phyloP scores from a whole-genome alignment of 345 rosid species.

The Mangifera indica region DNA sequence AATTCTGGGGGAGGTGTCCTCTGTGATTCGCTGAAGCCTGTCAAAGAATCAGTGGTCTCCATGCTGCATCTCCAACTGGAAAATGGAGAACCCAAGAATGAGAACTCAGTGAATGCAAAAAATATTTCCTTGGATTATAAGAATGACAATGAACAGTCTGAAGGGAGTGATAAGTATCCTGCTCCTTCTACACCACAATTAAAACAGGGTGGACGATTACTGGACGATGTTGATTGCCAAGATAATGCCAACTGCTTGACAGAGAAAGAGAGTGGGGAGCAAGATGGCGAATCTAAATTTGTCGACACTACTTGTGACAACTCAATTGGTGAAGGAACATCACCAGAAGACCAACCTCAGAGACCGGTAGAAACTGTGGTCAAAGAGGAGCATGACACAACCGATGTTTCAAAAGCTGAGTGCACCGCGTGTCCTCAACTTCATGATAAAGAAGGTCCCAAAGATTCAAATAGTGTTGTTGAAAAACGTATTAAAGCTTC shows the following conservation, averaged over 20 bases:
- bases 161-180: constrained; percentile 52
- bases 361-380: constrained; percentile 25
- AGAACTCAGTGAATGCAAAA: constrained; percentile 28
- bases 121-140: constrained; percentile 31
- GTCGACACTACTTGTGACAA: constrained; percentile 70
- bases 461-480: constrained; percentile 18
- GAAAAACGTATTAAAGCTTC: constrained; percentile 38
- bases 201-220: constrained; percentile 50
- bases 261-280: constrained; percentile 59
- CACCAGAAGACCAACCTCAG: constrained; percentile 26
- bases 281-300: constrained; percentile 78
- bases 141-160: constrained; percentile 35
- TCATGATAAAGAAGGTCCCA: constrained; percentile 32
- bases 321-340: constrained; percentile 35
- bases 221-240: constrained; percentile 69
- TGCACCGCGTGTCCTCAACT: constrained; percentile 16
- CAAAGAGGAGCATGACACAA: constrained; percentile 50
- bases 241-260: constrained; percentile 52
- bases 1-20: constrained; percentile 50
- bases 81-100: constrained; percentile 28
- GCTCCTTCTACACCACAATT: constrained; percentile 89
- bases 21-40: constrained; percentile 63
- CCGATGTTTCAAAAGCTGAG: constrained; percentile 36
- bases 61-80: constrained; percentile 48
- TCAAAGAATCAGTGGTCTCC: constrained; percentile 66